Evolutionary conservation across 257 asterid genomes (phyloP).

Genomic region (Handroanthus guayacan): DNA sequence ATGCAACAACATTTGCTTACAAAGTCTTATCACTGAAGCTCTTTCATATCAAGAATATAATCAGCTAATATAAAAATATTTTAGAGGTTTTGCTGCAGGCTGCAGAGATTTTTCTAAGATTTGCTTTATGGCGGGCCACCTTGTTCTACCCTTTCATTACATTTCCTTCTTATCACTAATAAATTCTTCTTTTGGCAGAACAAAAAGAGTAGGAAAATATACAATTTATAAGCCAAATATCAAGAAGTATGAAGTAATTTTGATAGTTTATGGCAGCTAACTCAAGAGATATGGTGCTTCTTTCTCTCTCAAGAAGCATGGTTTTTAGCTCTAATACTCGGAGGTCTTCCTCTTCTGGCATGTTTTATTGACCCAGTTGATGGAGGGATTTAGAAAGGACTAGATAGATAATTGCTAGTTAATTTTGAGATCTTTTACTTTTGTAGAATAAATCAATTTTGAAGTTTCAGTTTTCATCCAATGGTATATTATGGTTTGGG

Average conservation of each 20-base stretch:
- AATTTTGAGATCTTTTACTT: too few relatives aligned
- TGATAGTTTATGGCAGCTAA: not conserved
- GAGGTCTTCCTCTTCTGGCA: not conserved
- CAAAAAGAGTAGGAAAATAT: too few relatives aligned
- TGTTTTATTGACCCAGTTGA: not conserved
- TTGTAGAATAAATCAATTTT: too few relatives aligned
- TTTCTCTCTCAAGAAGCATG: not conserved
- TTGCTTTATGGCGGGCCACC: not conserved
- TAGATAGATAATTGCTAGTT: too few relatives aligned
- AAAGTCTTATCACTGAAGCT: not conserved
- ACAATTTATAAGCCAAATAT: not conserved
- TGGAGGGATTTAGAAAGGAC: too few relatives aligned
- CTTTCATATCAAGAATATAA: slow-evolving; percentile 3
- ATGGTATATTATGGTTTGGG: too few relatives aligned
- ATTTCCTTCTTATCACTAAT: too few relatives aligned
- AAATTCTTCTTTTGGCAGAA: not conserved
- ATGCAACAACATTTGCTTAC: not conserved
- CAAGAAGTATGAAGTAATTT: not conserved
- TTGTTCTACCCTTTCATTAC: not conserved
- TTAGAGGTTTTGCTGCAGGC: not conserved
- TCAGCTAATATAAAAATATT: not conserved
- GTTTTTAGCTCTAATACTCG: too few relatives aligned
- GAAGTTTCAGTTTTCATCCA: too few relatives aligned
- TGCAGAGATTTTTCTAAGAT: not conserved
- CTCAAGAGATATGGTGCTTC: not conserved